Evolutionary conservation across 805 yeast genomes (phyloP).

Genomic region (Allodekkera sacchari): DNA sequence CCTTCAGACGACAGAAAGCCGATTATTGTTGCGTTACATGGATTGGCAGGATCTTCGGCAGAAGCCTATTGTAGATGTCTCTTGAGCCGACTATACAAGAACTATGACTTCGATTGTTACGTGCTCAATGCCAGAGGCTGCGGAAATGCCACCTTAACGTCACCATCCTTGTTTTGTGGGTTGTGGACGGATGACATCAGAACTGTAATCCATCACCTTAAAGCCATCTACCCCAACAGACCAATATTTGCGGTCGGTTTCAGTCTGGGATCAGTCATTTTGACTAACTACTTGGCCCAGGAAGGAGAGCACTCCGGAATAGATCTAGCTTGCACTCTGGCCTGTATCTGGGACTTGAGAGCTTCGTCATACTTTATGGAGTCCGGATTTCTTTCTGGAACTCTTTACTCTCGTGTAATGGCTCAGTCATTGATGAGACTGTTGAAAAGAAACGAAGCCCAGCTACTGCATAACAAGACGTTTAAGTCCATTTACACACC

Average conservation of each 20-base stretch:
- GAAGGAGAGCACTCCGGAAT: constrained; percentile 40
- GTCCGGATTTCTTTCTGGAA: constrained; percentile 32
- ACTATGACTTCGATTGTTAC: constrained; percentile 47
- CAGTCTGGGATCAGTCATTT: constrained; percentile 69
- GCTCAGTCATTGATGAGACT: constrained; percentile 36
- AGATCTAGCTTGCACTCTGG: constrained; percentile 51
- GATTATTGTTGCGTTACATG: constrained; percentile 60
- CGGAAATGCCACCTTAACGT: constrained; percentile 56
- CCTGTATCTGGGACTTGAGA: constrained; percentile 68
- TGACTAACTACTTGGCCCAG: constrained; percentile 67
- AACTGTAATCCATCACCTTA: constrained; percentile 43
- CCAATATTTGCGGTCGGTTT: constrained; percentile 64
- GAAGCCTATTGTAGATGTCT: constrained; percentile 66
- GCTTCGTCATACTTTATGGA: constrained; percentile 39
- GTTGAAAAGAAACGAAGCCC: constrained; percentile 33
- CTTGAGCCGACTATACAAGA: constrained; percentile 29
- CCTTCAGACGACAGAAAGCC: constrained; percentile 36
- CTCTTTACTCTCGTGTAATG: constrained; percentile 44
- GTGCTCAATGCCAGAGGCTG: constrained; percentile 76
- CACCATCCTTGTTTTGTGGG: constrained; percentile 64
- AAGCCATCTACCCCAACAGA: constrained; percentile 48
- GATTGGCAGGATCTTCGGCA: constrained; percentile 80
- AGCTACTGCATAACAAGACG: constrained; percentile 24
- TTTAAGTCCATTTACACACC: constrained; percentile 15
- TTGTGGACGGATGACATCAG: constrained; percentile 65